Evolutionary conservation across 352 stramenopile species (phyloP).

Genomic region (Discostella stelligera): DNA sequence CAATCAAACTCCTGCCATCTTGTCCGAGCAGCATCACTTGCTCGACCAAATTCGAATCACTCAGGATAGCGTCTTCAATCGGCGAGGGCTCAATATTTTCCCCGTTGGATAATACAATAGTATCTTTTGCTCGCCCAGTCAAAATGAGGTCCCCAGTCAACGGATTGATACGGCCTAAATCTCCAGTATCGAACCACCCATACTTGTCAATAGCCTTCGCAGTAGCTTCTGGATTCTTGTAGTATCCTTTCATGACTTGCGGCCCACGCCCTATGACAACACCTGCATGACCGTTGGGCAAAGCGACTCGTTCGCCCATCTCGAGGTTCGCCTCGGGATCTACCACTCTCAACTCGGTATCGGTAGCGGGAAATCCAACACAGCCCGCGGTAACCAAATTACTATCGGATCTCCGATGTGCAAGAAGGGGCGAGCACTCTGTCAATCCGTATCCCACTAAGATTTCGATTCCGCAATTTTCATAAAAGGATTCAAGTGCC

Average conservation of each 20-base stretch:
- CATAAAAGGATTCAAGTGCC: conserved; percentile 78
- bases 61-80: conserved; percentile 81
- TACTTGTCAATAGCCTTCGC: conserved; percentile 88
- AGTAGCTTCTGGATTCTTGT: conserved; percentile 92
- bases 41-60: conserved; percentile 62
- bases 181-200: conserved; percentile 96
- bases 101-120: conserved; percentile 83
- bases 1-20: conserved; percentile 68
- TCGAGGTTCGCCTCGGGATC: conserved; percentile 60
- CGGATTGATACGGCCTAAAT: conserved; percentile 94
- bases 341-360: conserved; percentile 77
- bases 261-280: conserved; percentile 77
- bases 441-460: conserved; percentile 80
- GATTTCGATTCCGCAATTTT: conserved; percentile 71
- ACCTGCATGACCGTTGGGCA: conserved; percentile 65
- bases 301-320: conserved; percentile 44
- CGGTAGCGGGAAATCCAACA: conserved; percentile 62
- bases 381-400: conserved; percentile 79
- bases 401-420: conserved; percentile 60
- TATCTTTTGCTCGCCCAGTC: conserved; percentile 86
- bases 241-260: conserved; percentile 90
- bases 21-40: conserved; percentile 80
- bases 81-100: conserved; percentile 82
- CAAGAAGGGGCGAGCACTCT: conserved; percentile 76
- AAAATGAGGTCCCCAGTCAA: conserved; percentile 85